Conservation (phyloP, 2,329 filamentous ascomycete species). For the Reticulascus tulasneorum region DNA sequence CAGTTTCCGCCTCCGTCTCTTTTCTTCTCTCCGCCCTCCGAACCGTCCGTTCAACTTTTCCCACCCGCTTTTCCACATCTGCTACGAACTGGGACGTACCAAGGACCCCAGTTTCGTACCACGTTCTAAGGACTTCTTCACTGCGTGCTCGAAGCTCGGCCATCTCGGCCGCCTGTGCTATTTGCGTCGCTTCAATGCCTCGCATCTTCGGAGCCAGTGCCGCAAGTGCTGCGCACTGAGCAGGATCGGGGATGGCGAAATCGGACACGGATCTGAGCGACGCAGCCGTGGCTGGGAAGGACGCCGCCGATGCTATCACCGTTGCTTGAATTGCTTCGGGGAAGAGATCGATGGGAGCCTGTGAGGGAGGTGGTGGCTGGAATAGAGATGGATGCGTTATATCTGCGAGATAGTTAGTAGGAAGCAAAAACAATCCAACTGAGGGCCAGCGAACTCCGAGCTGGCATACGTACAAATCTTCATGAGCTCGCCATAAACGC, state of each 20-base stretch:
- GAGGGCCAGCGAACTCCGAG: background rate
- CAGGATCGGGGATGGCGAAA: conserved; percentile 52
- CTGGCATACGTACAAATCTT: conserved; percentile 49
- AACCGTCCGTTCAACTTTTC: conserved; percentile 61
- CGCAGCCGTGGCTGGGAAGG: conserved; percentile 53
- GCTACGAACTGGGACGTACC: conserved; percentile 65
- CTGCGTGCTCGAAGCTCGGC: conserved; percentile 60
- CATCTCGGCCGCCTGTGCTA: conserved; percentile 59
- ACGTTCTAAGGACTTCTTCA: conserved; percentile 59
- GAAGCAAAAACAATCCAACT: background rate
- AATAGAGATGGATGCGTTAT: conserved; percentile 52
- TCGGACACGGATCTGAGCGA: conserved; percentile 54
- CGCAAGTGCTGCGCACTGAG: conserved; percentile 52
- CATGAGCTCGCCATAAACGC: conserved; percentile 56
- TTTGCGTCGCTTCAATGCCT: conserved; percentile 55
- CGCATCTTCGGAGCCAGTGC: conserved; percentile 59
- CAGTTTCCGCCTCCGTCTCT: conserved; percentile 36
- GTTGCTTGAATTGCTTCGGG: conserved; percentile 48
- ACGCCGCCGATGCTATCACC: conserved; percentile 52
- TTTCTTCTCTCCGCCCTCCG: conserved; percentile 59
- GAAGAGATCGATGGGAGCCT: conserved; percentile 50
- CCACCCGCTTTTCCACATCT: conserved; percentile 65
- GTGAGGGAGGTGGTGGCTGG: conserved; percentile 38
- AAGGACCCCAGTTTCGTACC: conserved; percentile 72
- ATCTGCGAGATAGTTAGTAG: conserved; percentile 31